These are phyloP conservation scores for Lentinus brumalis DNA, from an alignment of 768 basidiomycete genomes.

Conservation along the genomic window DNA sequence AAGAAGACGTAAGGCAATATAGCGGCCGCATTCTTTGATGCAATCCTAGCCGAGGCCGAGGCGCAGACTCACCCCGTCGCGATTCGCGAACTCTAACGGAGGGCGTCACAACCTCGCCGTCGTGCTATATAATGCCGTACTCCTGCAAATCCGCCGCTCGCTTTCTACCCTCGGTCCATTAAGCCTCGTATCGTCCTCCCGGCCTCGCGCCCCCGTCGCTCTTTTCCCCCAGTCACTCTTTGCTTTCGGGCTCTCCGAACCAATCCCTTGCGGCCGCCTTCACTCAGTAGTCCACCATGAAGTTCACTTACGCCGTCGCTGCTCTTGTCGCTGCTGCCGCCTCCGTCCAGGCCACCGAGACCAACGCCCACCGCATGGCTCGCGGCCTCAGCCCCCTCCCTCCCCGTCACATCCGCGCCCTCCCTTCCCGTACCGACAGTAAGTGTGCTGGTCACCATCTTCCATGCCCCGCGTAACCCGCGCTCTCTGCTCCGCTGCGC, in stretches of 20 bases:
- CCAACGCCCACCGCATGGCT: slow-evolving; percentile 18
- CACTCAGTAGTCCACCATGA: slow-evolving; percentile 8
- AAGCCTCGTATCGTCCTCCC: background rate
- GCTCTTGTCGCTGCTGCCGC: slow-evolving; percentile 16
- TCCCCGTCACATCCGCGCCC: slow-evolving; percentile 11
- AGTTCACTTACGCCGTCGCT: slow-evolving; percentile 18
- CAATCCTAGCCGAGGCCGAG: too few relatives aligned
- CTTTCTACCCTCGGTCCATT: background rate
- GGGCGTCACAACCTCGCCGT: too few relatives aligned
- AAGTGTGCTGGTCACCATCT: background rate
- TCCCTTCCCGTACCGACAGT: slow-evolving; percentile 10
- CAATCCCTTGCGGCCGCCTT: slow-evolving; percentile 11
- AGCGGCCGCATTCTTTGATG: too few relatives aligned
- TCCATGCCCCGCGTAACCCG: background rate
- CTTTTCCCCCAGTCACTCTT: slow-evolving; percentile 4
- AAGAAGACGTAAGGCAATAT: too few relatives aligned
- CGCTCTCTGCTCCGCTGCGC: background rate
- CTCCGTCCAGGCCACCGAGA: slow-evolving; percentile 15
- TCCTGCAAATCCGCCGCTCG: too few relatives aligned
- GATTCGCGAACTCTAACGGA: too few relatives aligned
- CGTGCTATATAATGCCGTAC: too few relatives aligned
- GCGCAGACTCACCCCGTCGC: too few relatives aligned
- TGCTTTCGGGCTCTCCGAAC: slow-evolving; percentile 1
- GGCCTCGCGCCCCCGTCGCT: slow-evolving; percentile 15
- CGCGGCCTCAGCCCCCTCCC: slow-evolving; percentile 17